Percentiles rank a stretch among this genome's conserved stretches.
phyloP scores from a whole-genome alignment of 352 stramenopile species.

The Phytophthora kernoviae region DNA sequence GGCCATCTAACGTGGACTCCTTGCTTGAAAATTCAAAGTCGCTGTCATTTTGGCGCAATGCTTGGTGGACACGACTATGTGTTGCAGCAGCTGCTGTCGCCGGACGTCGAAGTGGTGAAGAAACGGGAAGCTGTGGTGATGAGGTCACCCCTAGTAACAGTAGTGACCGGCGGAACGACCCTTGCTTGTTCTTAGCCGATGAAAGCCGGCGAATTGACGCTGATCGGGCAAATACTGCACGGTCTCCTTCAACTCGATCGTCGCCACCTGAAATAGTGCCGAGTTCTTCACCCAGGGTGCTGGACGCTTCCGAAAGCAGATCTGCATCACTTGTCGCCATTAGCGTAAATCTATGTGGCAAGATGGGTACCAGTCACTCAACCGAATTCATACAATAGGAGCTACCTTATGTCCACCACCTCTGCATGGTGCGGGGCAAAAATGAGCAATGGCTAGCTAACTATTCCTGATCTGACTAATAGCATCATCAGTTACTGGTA shows the following conservation, averaged over 20 bases:
- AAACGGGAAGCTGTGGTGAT: conserved; percentile 9
- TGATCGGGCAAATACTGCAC: conserved; percentile 43
- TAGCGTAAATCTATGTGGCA: conserved; percentile 3
- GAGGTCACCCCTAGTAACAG: conserved; percentile 10
- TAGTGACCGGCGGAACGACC: conserved; percentile 16
- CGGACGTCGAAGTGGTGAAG: conserved; percentile 36
- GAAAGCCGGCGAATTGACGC: conserved; percentile 44
- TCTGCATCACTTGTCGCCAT: conserved; percentile 8
- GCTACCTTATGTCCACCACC: conserved; percentile 1
- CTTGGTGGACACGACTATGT: conserved; percentile 67
- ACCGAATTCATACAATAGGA: conserved; percentile 14
- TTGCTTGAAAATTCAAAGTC: conserved; percentile 67
- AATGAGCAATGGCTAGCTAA: conserved; percentile 4
- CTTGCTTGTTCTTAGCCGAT: conserved; percentile 16
- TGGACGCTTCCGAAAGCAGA: conserved; percentile 4
- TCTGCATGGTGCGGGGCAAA: conserved; percentile 8
- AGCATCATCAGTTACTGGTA: conserved; percentile 17
- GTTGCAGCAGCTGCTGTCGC: conserved; percentile 48
- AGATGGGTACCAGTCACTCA: neutral
- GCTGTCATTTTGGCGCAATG: conserved; percentile 52
- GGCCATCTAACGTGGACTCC: conserved; percentile 43
- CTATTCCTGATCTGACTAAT: conserved; percentile 25
- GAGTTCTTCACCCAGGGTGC: conserved; percentile 5
- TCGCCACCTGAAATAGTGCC: conserved; percentile 14
- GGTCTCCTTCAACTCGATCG: conserved; percentile 31